Conservation (phyloP, 306 rosid genomes). For the Dryas alaskensis region DNA sequence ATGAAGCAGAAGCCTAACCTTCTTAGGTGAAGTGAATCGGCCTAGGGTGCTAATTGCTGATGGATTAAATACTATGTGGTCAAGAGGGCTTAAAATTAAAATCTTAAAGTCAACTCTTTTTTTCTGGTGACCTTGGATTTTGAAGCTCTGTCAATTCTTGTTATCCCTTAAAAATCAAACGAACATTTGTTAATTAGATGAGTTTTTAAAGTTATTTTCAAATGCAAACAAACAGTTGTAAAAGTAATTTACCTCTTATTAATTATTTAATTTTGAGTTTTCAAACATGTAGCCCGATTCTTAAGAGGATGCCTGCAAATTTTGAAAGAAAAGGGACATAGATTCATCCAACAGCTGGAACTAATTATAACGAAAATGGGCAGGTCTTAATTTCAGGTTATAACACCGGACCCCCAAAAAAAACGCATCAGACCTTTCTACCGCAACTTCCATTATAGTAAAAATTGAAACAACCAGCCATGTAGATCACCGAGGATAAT, state of each 20-base stretch:
- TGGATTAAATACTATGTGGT: background rate
- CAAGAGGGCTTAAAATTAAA: too few species aligned
- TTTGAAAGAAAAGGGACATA: too few species aligned
- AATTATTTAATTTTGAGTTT: too few species aligned
- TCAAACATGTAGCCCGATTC: too few species aligned
- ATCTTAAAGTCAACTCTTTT: background rate
- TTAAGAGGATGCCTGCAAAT: too few species aligned
- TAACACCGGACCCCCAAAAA: background rate
- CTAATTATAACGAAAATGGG: too few species aligned
- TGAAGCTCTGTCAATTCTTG: background rate
- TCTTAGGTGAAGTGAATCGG: background rate
- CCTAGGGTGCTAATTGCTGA: background rate
- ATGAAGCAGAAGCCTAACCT: background rate
- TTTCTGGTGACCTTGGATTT: background rate
- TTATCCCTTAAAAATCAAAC: background rate
- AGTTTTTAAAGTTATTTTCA: too few species aligned
- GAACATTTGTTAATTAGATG: background rate
- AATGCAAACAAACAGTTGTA: too few species aligned
- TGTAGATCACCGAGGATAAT: background rate
- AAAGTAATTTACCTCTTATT: too few species aligned
- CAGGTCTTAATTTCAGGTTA: too few species aligned
- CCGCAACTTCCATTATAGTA: background rate
- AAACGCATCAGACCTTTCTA: background rate
- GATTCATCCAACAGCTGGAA: too few species aligned
- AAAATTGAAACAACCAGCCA: background rate